These are phyloP conservation scores for Cystobasidium pallidum DNA, from an alignment of 1,284 basidiomycete species.

Conservation along the genomic window DNA sequence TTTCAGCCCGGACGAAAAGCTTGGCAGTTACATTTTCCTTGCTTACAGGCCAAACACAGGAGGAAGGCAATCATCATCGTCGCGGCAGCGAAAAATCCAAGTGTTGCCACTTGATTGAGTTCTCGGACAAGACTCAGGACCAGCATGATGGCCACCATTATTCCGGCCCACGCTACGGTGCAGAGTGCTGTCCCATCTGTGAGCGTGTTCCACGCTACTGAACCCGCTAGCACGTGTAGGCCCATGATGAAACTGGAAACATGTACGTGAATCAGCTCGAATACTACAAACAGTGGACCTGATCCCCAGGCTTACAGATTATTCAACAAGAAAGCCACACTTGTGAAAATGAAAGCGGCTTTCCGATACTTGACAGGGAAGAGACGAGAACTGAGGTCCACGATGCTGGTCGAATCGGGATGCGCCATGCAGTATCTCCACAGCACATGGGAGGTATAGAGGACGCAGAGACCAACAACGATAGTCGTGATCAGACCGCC, in stretches of 20 bases:
- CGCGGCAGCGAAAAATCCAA: constrained; percentile 25
- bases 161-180: constrained; percentile 64
- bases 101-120: constrained; percentile 46
- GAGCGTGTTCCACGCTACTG: constrained; percentile 64
- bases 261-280: not conserved
- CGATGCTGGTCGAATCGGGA: constrained; percentile 64
- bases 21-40: too few relatives aligned
- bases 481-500: constrained; percentile 62
- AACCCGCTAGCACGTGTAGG: constrained; percentile 56
- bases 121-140: constrained; percentile 25
- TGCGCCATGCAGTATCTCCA: constrained; percentile 67
- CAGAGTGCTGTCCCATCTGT: constrained; percentile 63
- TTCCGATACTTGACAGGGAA: constrained; percentile 59
- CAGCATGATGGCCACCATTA: constrained; percentile 53
- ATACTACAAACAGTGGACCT: too few relatives aligned
- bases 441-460: constrained; percentile 61
- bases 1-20: too few relatives aligned
- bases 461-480: constrained; percentile 56
- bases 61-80: constrained; percentile 44
- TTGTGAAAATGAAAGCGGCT: constrained; percentile 62
- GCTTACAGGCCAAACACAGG: constrained; percentile 16
- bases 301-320: constrained; percentile 56
- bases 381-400: constrained; percentile 66
- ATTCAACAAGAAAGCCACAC: constrained; percentile 62
- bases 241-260: constrained; percentile 55